Evolutionary conservation across 768 basidiomycete genomes (phyloP).

Genomic region (Mycena pura): DNA sequence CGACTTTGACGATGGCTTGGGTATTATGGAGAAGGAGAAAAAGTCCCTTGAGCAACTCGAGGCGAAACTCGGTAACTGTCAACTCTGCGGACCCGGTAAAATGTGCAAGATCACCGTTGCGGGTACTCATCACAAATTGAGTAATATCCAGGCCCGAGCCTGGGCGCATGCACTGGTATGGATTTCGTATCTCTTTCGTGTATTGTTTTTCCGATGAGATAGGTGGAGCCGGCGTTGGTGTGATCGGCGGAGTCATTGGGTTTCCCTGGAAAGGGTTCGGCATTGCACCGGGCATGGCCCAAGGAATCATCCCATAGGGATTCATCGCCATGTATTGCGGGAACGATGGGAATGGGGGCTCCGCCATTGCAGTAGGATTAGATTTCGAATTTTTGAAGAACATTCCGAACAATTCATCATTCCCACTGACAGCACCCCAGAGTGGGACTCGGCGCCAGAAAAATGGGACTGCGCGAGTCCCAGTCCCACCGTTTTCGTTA

Average conservation of each 20-base stretch:
- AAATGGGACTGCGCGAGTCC: too few species aligned
- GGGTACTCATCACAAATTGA: neutral
- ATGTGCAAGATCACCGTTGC: neutral
- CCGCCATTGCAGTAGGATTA: neutral
- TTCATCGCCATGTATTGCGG: neutral
- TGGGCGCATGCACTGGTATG: constrained; percentile 2
- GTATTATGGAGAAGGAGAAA: neutral
- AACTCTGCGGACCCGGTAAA: constrained; percentile 2
- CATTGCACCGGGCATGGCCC: neutral
- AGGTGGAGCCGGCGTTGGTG: too few species aligned
- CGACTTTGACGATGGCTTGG: neutral
- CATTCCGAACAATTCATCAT: neutral
- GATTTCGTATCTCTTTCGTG: too few species aligned
- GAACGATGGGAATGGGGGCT: neutral
- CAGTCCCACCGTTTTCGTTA: too few species aligned
- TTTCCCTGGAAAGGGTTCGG: too few species aligned
- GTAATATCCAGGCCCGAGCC: neutral
- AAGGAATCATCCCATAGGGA: neutral
- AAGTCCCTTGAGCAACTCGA: neutral
- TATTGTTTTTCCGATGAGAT: too few species aligned
- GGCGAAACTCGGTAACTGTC: neutral
- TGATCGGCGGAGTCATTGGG: too few species aligned
- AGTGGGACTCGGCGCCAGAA: too few species aligned
- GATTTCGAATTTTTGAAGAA: constrained; percentile 1
- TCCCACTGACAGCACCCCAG: too few species aligned